Base-by-base conservation (phyloP, 257 asterid genomes). In the Ligustrum vulgare region DNA sequence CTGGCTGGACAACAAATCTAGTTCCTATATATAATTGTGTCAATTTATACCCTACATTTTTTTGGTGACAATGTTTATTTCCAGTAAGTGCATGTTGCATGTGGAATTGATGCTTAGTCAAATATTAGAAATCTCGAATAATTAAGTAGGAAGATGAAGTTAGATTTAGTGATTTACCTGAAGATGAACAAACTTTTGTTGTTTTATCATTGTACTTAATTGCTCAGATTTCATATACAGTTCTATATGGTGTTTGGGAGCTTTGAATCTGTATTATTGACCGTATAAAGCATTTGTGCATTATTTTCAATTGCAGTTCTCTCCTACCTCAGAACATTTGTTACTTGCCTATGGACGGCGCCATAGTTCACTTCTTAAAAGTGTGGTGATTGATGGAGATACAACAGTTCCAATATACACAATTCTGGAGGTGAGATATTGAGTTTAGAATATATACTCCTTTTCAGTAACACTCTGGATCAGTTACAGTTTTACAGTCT, bases 311-410 rank as follows among this genome's bases (percentile, higher is more conserved):
- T 77, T 87, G 91, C 91, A 93, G 98, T 93, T 93, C 76, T 93
- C 98, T 79, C 96, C 98, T 54, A 87, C 97, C 62, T 93, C 98
- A 10, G 98, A 93, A 83, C 98, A 93, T 85, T 85, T 93, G 68
- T 87, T 93, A 83, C 97, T 93, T 72, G 96, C 97, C 54, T 93
- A 93, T 78, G 98, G 98, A 45, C 91, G 98, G 67, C 98, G 98
- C 69, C 98, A 93, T 78, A 84, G 84, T 83, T 91, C 98, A 58
- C 98, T 93, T 82, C 97, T 93, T 58, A 93, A 90, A 80, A 91
- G 96, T 76, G 94, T 91, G 9, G 91, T 93, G 75, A 89, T 91
- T 76, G 97, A 93, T 83, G 97, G 97, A 74, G 98, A 91, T 39
- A 78, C 86, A 69, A 91, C 96, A 1, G 84, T 93, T 32, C 94